These are phyloP conservation scores for Zygosaccharomyces siamensis DNA, from an alignment of 805 yeast species.

Conservation along the genomic window DNA sequence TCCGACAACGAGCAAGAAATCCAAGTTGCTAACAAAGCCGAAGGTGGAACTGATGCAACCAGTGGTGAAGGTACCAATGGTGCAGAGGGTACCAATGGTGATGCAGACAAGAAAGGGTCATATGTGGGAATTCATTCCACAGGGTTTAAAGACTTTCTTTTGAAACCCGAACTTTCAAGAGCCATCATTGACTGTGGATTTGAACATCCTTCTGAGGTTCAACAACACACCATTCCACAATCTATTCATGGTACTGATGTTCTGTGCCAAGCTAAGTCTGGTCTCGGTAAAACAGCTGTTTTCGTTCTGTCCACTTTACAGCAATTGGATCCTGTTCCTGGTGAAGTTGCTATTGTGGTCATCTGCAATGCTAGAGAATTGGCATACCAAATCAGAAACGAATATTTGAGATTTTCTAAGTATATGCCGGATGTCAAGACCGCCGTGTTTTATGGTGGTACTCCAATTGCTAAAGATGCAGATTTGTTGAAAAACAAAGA, in stretches of 20 bases:
- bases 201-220: slow-evolving; percentile 99
- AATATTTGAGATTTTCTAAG: slow-evolving; percentile 94
- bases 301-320: slow-evolving; percentile 93
- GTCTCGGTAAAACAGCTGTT: slow-evolving; percentile 98
- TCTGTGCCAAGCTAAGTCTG: slow-evolving; percentile 98
- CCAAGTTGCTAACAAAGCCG: slow-evolving; percentile 49
- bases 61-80: slow-evolving; percentile 23
- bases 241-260: slow-evolving; percentile 97
- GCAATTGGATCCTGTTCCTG: slow-evolving; percentile 95
- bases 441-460: slow-evolving; percentile 96
- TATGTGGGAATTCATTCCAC: slow-evolving; percentile 98
- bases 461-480: slow-evolving; percentile 75
- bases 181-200: slow-evolving; percentile 99
- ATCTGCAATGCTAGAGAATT: slow-evolving; percentile 98
- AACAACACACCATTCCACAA: slow-evolving; percentile 97
- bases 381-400: slow-evolving; percentile 97
- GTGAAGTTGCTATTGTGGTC: slow-evolving; percentile 91
- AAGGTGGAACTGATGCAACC: slow-evolving; percentile 19
- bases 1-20: slow-evolving; percentile 96
- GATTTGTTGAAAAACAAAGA: slow-evolving; percentile 88
- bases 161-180: slow-evolving; percentile 94
- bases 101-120: slow-evolving; percentile 87
- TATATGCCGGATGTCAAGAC: slow-evolving; percentile 97
- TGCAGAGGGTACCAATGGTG: slow-evolving; percentile 42
- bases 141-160: slow-evolving; percentile 94